These are phyloP conservation scores for Beauveria sp. DNA, from an alignment of 2,329 filamentous ascomycete genomes.

Conservation along the genomic window DNA sequence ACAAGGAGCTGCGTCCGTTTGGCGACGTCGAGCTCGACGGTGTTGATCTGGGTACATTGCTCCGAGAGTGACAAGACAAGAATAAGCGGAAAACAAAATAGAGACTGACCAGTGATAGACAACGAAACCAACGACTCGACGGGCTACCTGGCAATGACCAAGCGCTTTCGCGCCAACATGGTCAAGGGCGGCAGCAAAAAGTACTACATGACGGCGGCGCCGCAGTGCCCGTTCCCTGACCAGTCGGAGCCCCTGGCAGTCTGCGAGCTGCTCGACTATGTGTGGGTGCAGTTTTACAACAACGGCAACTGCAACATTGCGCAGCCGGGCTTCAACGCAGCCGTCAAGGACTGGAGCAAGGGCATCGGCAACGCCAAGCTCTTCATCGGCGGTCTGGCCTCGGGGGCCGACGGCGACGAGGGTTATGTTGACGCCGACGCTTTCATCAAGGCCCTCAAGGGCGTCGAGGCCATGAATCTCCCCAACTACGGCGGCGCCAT, in stretches of 20 bases:
- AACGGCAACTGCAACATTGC: constrained; percentile 50
- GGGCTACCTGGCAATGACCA: constrained; percentile 53
- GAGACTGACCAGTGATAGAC: constrained; percentile 3
- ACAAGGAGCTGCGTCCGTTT: constrained; percentile 53
- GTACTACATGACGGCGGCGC: constrained; percentile 55
- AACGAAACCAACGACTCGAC: constrained; percentile 54
- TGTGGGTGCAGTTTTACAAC: constrained; percentile 60
- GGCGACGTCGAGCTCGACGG: constrained; percentile 59
- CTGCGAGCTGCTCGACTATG: constrained; percentile 40
- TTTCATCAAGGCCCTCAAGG: constrained; percentile 39
- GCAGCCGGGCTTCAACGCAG: constrained; percentile 47
- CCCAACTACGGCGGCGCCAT: constrained; percentile 57
- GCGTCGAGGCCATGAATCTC: constrained; percentile 41
- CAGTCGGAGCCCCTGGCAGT: constrained; percentile 29
- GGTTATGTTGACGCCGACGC: constrained; percentile 42
- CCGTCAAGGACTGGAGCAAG: constrained; percentile 58
- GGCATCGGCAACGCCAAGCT: constrained; percentile 52
- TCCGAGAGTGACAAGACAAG: not conserved
- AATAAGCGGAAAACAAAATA: not conserved
- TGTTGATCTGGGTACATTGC: constrained; percentile 49
- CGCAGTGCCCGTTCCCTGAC: constrained; percentile 60
- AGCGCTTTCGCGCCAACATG: constrained; percentile 46
- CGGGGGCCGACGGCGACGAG: constrained; percentile 37
- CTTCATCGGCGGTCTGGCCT: constrained; percentile 50
- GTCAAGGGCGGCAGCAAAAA: constrained; percentile 37